A percentile compares a stretch with the other conserved stretches of the same genome.
phyloP scores from a whole-genome alignment of 768 basidiomycete genomes.

The Serendipita sp. region DNA sequence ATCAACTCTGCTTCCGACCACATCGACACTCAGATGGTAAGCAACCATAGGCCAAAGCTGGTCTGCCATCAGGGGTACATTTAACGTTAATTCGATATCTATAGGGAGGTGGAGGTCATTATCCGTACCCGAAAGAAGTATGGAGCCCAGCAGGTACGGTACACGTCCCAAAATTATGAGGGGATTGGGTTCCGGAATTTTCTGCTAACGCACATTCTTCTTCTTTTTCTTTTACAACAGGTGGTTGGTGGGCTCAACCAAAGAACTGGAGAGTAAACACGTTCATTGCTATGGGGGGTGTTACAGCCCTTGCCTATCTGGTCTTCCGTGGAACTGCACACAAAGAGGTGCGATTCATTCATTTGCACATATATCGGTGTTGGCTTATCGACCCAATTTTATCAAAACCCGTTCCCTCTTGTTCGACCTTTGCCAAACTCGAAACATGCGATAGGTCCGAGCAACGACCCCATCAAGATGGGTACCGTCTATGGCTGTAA shows the following conservation, averaged over 20 bases:
- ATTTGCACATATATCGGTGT: neutral
- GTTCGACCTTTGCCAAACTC: neutral
- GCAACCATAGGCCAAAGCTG: neutral
- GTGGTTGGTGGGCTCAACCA: conserved; percentile 93
- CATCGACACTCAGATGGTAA: neutral
- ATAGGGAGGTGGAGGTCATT: conserved; percentile 70
- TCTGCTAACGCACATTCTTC: neutral
- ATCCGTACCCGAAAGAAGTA: conserved; percentile 87
- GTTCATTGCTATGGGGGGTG: conserved; percentile 49
- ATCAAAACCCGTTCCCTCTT: neutral
- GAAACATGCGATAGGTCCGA: neutral
- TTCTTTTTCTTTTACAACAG: conserved; percentile 23
- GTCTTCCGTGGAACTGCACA: conserved; percentile 61
- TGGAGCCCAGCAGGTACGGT: conserved; percentile 78
- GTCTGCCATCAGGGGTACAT: neutral
- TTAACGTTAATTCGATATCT: neutral
- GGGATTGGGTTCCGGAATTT: neutral
- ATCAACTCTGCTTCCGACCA: neutral
- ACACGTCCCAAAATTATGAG: neutral
- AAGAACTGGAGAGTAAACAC: conserved; percentile 83
- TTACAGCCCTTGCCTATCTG: conserved; percentile 45
- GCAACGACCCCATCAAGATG: neutral
- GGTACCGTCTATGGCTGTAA: conserved; percentile 1
- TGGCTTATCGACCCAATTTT: neutral
- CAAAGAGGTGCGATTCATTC: conserved; percentile 44